A percentile compares a stretch with the other conserved stretches of the same genome.
Evolutionary conservation across 169 alveolate species (phyloP).

Genomic region (Pseudocohnilembus persalinus): DNA sequence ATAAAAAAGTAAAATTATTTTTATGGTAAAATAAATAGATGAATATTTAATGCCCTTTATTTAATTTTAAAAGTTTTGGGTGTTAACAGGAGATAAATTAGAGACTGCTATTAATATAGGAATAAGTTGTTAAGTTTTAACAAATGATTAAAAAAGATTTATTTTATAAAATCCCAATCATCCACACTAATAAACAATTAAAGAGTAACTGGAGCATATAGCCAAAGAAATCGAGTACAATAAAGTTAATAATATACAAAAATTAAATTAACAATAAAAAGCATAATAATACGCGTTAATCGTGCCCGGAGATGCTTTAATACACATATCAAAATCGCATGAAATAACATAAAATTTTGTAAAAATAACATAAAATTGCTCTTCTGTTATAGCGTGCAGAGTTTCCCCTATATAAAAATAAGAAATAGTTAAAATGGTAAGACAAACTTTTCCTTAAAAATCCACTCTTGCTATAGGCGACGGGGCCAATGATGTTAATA

Average conservation of each 20-base stretch:
- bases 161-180: background rate
- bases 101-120: constrained; percentile 78
- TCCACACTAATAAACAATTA: too few relatives aligned
- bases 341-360: constrained; percentile 40
- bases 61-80: constrained; percentile 64
- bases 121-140: background rate
- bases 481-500: constrained; percentile 79
- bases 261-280: too few relatives aligned
- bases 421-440: constrained; percentile 66
- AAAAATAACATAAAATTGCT: constrained; percentile 45
- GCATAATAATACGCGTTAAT: background rate
- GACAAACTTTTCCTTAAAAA: constrained; percentile 39
- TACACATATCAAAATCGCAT: background rate
- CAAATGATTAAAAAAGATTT: background rate
- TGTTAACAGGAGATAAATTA: constrained; percentile 86
- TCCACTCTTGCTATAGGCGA: constrained; percentile 74
- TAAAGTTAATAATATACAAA: too few relatives aligned
- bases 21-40: background rate
- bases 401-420: constrained; percentile 78
- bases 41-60: background rate
- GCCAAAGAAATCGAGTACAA: background rate
- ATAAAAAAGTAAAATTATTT: background rate
- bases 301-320: background rate
- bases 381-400: constrained; percentile 80
- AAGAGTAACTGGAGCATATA: background rate